Evolutionary conservation across 805 yeast genomes (phyloP).

Genomic region (Candida arabinofermentans): DNA sequence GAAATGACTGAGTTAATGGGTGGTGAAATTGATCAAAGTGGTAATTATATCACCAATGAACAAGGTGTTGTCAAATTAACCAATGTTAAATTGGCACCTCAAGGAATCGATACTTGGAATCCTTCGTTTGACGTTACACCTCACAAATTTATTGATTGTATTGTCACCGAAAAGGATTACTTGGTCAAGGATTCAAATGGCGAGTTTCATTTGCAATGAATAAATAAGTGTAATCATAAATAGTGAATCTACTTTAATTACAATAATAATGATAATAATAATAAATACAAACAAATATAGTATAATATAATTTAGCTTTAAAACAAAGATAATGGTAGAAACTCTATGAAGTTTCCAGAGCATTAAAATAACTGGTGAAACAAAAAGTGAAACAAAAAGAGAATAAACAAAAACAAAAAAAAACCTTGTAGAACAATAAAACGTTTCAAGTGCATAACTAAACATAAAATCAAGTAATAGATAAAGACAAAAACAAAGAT

Average conservation of each 20-base stretch:
- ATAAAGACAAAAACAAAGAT: slow-evolving; percentile 6
- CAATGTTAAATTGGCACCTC: slow-evolving; percentile 79
- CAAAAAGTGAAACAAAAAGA: too few relatives aligned
- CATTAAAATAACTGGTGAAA: too few relatives aligned
- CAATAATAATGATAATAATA: too few relatives aligned
- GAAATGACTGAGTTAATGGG: slow-evolving; percentile 82
- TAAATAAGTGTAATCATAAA: background rate
- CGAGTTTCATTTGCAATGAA: slow-evolving; percentile 32
- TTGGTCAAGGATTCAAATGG: slow-evolving; percentile 49
- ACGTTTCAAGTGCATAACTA: too few relatives aligned
- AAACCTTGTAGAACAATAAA: too few relatives aligned
- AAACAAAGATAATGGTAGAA: background rate
- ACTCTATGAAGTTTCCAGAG: too few relatives aligned
- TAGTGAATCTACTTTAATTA: too few relatives aligned
- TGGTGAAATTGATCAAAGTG: slow-evolving; percentile 40
- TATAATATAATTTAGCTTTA: background rate
- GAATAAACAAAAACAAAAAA: too few relatives aligned
- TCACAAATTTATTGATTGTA: slow-evolving; percentile 73
- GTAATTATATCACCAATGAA: slow-evolving; percentile 26
- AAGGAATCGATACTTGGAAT: slow-evolving; percentile 85
- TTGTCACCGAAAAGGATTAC: slow-evolving; percentile 77
- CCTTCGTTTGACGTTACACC: slow-evolving; percentile 97
- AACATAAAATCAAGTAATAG: background rate
- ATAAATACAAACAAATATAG: too few relatives aligned
- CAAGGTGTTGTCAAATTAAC: slow-evolving; percentile 26